phyloP scores from a whole-genome alignment of 345 rosid genomes.

The Cardamine resedifolia region DNA sequence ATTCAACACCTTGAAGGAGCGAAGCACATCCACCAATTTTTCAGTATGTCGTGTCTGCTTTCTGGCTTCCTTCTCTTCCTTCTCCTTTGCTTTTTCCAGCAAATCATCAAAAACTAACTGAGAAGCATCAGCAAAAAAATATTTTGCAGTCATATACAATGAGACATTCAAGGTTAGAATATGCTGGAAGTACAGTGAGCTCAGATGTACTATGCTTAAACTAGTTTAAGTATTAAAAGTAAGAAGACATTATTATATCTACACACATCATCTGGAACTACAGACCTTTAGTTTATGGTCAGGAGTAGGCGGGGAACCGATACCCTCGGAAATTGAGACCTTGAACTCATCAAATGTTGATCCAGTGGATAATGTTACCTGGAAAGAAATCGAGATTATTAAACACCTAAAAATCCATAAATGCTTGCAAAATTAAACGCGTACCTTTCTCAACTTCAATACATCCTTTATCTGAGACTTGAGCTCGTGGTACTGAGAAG shows the following conservation, averaged over 20 bases:
- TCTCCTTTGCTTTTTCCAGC: conserved; percentile 78
- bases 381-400: conserved; percentile 31
- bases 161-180: conserved; percentile 16
- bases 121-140: conserved; percentile 28
- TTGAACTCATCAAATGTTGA: conserved; percentile 76
- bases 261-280: conserved; percentile 16
- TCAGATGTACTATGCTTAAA: not conserved
- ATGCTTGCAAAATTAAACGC: not conserved
- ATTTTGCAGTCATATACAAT: conserved; percentile 26
- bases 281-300: conserved; percentile 66
- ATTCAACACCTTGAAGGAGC: conserved; percentile 36
- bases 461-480: conserved; percentile 72
- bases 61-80: conserved; percentile 90
- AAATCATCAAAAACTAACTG: conserved; percentile 81
- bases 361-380: conserved; percentile 62
- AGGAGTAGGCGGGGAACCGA: conserved; percentile 50
- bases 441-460: conserved; percentile 75
- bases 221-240: conserved; percentile 4
- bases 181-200: not conserved
- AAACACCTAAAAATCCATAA: conserved; percentile 30
- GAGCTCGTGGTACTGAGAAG: conserved; percentile 76
- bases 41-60: conserved; percentile 65
- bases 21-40: conserved; percentile 31
- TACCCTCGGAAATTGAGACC: conserved; percentile 58
- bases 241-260: conserved; percentile 10